Evolutionary conservation across 257 asterid species (phyloP), one percentile per base, ranked within the genome.

Genomic region (Petrea volubilis): DNA sequence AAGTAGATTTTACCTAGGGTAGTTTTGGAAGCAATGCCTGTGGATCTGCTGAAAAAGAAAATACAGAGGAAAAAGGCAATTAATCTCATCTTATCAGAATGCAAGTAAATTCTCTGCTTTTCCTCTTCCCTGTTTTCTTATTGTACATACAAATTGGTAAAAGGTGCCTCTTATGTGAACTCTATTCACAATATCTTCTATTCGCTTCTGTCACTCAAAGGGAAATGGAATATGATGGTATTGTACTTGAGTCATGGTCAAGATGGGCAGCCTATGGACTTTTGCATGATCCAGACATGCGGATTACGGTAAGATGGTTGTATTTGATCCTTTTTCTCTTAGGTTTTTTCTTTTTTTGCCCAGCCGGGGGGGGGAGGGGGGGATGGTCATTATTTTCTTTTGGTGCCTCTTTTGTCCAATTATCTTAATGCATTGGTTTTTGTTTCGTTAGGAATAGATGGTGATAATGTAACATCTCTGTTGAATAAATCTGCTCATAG

Each of bases 211-310:
- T 34, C 62, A 25, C 70, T 72, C 43, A 52, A 60, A 94, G 99
- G 90, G 97, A 91, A 69, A 84, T 94, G 91, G 91, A 79, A 77
- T 94, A 86, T 70, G 97, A 94, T 79, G 99, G 99, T 81, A 91
- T 94, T 13, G 99, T 94, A 53, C 86, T 94, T 72, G 99, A 91
- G 80, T 91, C 97, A 10, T 94, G 97, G 99, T 89, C 99, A 51
- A 89, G 95, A 74, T 94, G 97, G 99, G 96, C 94, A 64, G 88
- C 90, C 71, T 86, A 87, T 76, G 98, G 97, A 71, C 80, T 94
- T 78, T 74, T 94, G 83, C 97, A 89, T 49, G 96, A 91, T 68
- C 90, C 89, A 66, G 87, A 86, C 56, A 75, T 85, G 89, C 85
- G 96, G 74, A 79, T 70, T 50, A 74, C 59, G 91, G 99, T 89